Evolutionary conservation across 2,329 filamentous ascomycete genomes (phyloP).

Genomic region (Xylaria sp.): DNA sequence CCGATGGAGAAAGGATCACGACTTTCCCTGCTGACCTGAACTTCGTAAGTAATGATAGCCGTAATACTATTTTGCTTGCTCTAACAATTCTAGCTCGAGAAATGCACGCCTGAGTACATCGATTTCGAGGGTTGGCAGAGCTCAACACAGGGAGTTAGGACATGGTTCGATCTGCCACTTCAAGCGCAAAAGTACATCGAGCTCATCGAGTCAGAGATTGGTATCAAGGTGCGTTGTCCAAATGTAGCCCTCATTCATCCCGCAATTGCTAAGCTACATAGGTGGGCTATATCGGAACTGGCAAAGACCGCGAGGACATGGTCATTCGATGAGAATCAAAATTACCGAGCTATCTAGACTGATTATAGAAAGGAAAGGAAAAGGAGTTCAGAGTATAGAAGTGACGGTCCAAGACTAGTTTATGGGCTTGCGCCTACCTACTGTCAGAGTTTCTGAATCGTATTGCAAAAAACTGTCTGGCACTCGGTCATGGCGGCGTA

Average conservation of each 20-base stretch:
- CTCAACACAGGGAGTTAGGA: conserved; percentile 61
- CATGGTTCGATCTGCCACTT: conserved; percentile 62
- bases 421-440: conserved; percentile 4
- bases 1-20: conserved; percentile 49
- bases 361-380: conserved; percentile 22
- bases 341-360: conserved; percentile 1
- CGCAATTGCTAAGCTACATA: conserved; percentile 22
- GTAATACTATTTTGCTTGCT: not conserved
- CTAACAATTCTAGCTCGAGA: conserved; percentile 56
- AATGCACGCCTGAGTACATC: conserved; percentile 61
- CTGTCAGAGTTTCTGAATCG: not conserved
- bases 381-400: conserved; percentile 29
- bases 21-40: conserved; percentile 64
- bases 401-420: conserved; percentile 8
- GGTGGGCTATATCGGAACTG: conserved; percentile 42
- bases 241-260: not conserved
- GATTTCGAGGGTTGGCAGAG: conserved; percentile 67
- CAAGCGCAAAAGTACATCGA: conserved; percentile 65
- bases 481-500: not conserved
- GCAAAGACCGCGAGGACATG: conserved; percentile 42
- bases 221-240: conserved; percentile 30
- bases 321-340: conserved; percentile 28
- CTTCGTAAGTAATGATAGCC: conserved; percentile 14
- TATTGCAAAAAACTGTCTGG: not conserved
- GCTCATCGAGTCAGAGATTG: conserved; percentile 45